Conservation (phyloP, 306 rosid genomes). For the Corylus heterophylla region DNA sequence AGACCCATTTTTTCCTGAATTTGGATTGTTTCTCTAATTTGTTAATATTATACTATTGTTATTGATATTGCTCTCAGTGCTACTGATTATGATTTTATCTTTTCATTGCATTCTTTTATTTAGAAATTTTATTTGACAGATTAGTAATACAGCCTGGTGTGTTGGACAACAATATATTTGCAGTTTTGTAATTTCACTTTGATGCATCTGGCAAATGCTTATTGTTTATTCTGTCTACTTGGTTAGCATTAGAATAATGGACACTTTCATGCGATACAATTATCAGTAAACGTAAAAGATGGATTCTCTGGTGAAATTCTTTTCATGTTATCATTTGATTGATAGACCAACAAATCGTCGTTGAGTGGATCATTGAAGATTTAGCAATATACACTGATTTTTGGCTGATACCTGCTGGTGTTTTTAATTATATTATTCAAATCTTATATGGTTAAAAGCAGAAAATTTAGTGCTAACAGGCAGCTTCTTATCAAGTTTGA, state of each 20-base stretch:
- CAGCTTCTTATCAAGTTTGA: conserved; percentile 46
- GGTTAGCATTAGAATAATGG: background rate
- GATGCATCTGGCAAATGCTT: background rate
- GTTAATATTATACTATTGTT: background rate
- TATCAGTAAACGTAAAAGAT: background rate
- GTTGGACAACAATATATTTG: background rate
- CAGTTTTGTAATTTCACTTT: background rate
- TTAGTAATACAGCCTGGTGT: background rate
- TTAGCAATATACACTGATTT: background rate
- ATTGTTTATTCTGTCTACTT: background rate
- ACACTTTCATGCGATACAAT: background rate
- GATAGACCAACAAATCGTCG: background rate
- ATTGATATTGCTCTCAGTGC: background rate
- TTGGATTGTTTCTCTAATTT: background rate
- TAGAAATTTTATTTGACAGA: background rate
- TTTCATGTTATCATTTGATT: background rate
- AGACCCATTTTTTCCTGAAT: background rate
- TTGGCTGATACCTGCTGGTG: conserved; percentile 24
- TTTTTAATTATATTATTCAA: conserved; percentile 20
- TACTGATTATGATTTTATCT: background rate
- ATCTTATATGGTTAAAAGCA: conserved; percentile 33
- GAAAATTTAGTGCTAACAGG: conserved; percentile 33
- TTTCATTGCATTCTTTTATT: background rate
- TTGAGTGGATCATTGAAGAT: conserved; percentile 16
- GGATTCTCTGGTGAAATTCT: background rate